Percentiles rank a stretch among this genome's conserved stretches.
Evolutionary conservation across 495 filamentous ascomycete genomes (phyloP).

Genomic region (Saxophila tyrrhenica): DNA sequence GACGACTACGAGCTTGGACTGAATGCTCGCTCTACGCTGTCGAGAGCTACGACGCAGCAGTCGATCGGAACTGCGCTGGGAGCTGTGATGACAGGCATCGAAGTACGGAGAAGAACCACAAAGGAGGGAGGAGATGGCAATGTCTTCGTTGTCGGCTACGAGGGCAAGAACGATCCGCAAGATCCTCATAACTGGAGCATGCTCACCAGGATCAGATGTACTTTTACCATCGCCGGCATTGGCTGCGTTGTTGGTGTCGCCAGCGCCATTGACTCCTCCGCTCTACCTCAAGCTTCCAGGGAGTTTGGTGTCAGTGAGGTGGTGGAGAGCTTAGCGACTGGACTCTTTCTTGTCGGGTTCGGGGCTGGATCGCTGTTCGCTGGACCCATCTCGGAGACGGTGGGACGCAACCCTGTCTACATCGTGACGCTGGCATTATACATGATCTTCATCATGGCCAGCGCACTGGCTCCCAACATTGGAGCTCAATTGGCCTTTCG

Average conservation of each 20-base stretch:
- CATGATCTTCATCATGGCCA: constrained; percentile 43
- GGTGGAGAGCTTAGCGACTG: constrained; percentile 40
- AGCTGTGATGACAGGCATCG: constrained; percentile 30
- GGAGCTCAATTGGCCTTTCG: constrained; percentile 40
- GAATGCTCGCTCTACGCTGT: constrained; percentile 6
- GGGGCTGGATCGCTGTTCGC: constrained; percentile 42
- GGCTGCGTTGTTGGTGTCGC: constrained; percentile 42
- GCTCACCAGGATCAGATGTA: constrained; percentile 31
- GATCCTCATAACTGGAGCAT: constrained; percentile 47
- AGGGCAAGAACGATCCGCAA: constrained; percentile 40
- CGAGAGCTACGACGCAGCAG: constrained; percentile 9
- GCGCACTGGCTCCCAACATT: constrained; percentile 41
- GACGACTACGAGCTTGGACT: constrained; percentile 11
- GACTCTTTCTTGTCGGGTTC: constrained; percentile 54
- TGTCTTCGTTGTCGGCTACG: constrained; percentile 50
- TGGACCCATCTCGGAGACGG: constrained; percentile 47
- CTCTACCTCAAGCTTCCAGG: constrained; percentile 32
- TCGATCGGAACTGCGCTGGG: constrained; percentile 29
- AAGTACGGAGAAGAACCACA: constrained; percentile 28
- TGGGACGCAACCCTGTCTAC: constrained; percentile 50
- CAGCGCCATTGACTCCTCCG: constrained; percentile 40
- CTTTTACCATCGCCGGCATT: constrained; percentile 41
- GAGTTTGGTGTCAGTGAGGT: constrained; percentile 43
- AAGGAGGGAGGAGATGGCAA: constrained; percentile 26
- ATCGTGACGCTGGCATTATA: constrained; percentile 38